Evolutionary conservation across 257 asterid genomes (phyloP).

Genomic region (Capsicum baccatum): DNA sequence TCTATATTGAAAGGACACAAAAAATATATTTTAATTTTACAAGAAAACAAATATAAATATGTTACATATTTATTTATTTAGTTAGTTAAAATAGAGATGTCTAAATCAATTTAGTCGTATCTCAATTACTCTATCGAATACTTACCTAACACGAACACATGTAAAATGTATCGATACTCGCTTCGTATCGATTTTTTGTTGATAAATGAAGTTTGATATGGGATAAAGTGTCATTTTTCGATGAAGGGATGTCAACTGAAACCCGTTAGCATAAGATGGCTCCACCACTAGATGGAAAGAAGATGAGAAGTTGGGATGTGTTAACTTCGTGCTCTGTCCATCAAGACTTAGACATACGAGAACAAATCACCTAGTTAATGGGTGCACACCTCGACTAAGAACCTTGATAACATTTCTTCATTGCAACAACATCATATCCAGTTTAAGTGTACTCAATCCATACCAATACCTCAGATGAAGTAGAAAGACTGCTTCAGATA

Average conservation of each 20-base stretch:
- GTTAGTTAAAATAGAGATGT: not conserved
- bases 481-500: too few relatives aligned
- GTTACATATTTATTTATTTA: not conserved
- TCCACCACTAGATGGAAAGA: not conserved
- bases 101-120: not conserved
- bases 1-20: not conserved
- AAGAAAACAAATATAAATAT: not conserved
- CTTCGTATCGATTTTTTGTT: too few relatives aligned
- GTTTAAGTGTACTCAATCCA: too few relatives aligned
- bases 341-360: not conserved
- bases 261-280: too few relatives aligned
- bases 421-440: not conserved
- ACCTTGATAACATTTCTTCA: constrained; percentile 2
- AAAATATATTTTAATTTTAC: not conserved
- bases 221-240: too few relatives aligned
- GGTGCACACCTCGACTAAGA: not conserved
- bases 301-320: not conserved
- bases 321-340: not conserved
- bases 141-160: not conserved
- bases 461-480: too few relatives aligned
- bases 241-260: too few relatives aligned
- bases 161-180: too few relatives aligned
- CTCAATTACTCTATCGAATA: not conserved
- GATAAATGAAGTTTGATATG: too few relatives aligned
- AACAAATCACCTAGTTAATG: not conserved